Conservation (phyloP, 164 flowering plant species). For the Hamamelis virginiana region DNA sequence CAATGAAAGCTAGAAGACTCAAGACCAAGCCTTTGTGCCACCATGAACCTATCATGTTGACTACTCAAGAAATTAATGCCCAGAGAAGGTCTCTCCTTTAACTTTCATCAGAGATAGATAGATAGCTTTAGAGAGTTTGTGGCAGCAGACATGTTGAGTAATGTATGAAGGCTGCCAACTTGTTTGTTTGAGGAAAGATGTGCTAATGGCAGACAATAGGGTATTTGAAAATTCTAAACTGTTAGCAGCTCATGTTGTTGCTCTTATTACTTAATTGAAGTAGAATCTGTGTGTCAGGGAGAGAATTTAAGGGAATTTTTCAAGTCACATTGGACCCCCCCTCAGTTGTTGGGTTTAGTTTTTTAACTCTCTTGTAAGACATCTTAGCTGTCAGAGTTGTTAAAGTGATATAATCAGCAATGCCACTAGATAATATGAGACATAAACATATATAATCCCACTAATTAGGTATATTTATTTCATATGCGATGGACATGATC, state of each 20-base stretch:
- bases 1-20: slow-evolving; percentile 38
- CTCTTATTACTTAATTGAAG: slow-evolving; percentile 21
- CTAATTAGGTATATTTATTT: neutral
- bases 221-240: slow-evolving; percentile 28
- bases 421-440: too few species aligned
- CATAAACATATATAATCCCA: neutral
- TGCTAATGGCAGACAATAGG: slow-evolving; percentile 59
- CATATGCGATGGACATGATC: neutral
- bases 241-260: slow-evolving; percentile 29
- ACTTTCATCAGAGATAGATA: too few species aligned
- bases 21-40: slow-evolving; percentile 45
- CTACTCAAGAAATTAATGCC: slow-evolving; percentile 13
- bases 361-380: slow-evolving; percentile 8
- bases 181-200: slow-evolving; percentile 52
- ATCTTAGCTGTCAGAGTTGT: slow-evolving; percentile 23
- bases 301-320: slow-evolving; percentile 19
- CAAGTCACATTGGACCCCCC: slow-evolving; percentile 14
- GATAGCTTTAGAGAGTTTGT: slow-evolving; percentile 32
- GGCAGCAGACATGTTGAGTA: slow-evolving; percentile 50
- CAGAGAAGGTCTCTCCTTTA: slow-evolving; percentile 14
- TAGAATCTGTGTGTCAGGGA: slow-evolving; percentile 19
- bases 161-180: slow-evolving; percentile 55
- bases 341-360: slow-evolving; percentile 10
- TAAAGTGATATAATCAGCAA: slow-evolving; percentile 2
- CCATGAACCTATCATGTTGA: slow-evolving; percentile 37